These are phyloP conservation scores for Ceratocystis diversiconidia DNA, from an alignment of 2,329 filamentous ascomycete species.

Conservation along the genomic window DNA sequence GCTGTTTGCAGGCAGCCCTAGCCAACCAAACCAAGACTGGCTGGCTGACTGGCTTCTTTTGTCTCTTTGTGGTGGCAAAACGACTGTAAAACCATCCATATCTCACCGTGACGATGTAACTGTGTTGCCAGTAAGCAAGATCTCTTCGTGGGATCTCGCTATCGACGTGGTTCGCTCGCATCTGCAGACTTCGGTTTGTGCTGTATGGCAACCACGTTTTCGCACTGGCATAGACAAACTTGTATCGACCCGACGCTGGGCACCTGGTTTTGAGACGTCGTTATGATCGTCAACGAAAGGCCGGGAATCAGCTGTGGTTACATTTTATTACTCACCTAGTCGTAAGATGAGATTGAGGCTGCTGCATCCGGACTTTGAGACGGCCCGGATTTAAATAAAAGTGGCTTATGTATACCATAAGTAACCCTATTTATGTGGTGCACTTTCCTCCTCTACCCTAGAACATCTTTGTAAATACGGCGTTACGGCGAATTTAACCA, in stretches of 20 bases:
- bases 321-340: constrained; percentile 24
- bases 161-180: constrained; percentile 37
- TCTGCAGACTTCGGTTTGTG: constrained; percentile 20
- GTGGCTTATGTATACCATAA: background rate
- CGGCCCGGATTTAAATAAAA: background rate
- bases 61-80: background rate
- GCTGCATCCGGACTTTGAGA: background rate
- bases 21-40: background rate
- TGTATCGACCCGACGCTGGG: constrained; percentile 38
- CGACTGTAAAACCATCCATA: background rate
- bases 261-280: constrained; percentile 41
- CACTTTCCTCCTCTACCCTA: background rate
- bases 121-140: constrained; percentile 18
- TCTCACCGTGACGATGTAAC: constrained; percentile 8
- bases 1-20: background rate
- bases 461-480: background rate
- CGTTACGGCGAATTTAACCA: background rate
- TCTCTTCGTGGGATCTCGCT: constrained; percentile 21
- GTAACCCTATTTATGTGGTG: background rate
- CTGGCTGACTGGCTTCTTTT: background rate
- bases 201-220: constrained; percentile 36
- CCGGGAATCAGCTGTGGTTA: constrained; percentile 47
- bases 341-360: too few species aligned
- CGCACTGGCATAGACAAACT: constrained; percentile 40
- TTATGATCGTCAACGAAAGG: constrained; percentile 39